These are phyloP conservation scores for Pythium dissimile DNA, from an alignment of 352 stramenopile species.

Conservation along the genomic window DNA sequence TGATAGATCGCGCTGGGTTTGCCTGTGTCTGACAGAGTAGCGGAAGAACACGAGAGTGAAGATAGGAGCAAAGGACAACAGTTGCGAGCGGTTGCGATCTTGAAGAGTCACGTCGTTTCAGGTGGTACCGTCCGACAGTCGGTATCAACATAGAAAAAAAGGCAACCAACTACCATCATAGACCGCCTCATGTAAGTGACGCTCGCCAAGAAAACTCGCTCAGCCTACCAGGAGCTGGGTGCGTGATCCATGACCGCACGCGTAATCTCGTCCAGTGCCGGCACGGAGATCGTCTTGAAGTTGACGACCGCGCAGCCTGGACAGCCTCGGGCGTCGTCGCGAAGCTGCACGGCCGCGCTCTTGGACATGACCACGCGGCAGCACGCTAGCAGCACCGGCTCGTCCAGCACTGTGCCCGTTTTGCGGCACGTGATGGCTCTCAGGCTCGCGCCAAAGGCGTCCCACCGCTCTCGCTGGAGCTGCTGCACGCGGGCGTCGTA, in stretches of 20 bases:
- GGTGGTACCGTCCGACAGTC: neutral
- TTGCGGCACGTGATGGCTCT: neutral
- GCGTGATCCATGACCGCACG: neutral
- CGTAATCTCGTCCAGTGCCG: neutral
- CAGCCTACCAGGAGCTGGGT: neutral
- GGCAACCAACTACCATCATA: no score
- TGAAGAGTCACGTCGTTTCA: constrained; percentile 16
- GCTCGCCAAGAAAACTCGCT: no score
- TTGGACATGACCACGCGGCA: constrained; percentile 1
- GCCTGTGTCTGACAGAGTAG: no score
- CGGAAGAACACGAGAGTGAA: no score
- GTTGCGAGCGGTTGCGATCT: constrained; percentile 15
- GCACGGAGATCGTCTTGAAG: constrained; percentile 5
- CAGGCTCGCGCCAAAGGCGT: constrained; percentile 4
- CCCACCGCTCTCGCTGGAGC: neutral
- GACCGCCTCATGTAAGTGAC: neutral
- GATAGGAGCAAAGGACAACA: no score
- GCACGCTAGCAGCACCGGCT: constrained; percentile 2
- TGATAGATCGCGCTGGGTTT: no score
- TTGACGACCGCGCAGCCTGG: neutral
- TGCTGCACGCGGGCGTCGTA: neutral
- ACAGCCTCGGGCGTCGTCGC: neutral
- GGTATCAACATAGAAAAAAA: no score
- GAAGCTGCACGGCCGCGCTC: neutral
- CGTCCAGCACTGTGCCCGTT: neutral